These are phyloP conservation scores for Macrophomina tecta DNA, from an alignment of 2,329 filamentous ascomycete genomes.

Conservation along the genomic window DNA sequence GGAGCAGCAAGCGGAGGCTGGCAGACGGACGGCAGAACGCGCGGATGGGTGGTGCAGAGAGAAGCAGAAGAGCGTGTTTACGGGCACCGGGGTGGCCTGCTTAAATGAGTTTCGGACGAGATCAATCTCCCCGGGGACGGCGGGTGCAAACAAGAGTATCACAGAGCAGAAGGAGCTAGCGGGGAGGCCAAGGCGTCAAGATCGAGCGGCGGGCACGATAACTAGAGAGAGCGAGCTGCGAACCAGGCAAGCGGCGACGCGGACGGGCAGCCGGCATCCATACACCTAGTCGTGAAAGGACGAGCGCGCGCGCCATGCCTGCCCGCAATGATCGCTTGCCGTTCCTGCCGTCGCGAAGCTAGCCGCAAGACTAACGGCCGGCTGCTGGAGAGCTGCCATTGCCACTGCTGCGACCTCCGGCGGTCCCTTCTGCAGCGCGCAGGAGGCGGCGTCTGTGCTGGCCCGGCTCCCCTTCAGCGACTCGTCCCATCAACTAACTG, in stretches of 20 bases:
- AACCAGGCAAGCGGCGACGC: conserved; percentile 11
- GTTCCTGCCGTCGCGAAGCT: conserved; percentile 8
- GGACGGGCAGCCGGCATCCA: conserved; percentile 1
- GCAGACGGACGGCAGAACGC: conserved; percentile 3
- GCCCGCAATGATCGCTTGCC: conserved; percentile 8
- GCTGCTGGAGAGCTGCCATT: neutral
- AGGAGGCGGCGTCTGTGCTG: conserved; percentile 19
- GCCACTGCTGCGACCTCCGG: conserved; percentile 7
- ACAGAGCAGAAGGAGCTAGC: conserved; percentile 29
- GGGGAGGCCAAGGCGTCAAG: conserved; percentile 12
- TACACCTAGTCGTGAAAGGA: neutral
- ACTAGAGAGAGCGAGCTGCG: conserved; percentile 10
- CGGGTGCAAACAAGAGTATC: conserved; percentile 27
- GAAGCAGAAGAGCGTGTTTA: conserved; percentile 11
- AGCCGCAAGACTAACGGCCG: neutral
- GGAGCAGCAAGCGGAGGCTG: conserved; percentile 5
- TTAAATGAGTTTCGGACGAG: conserved; percentile 28
- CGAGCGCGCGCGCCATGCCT: conserved; percentile 11
- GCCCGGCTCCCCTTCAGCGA: conserved; percentile 5
- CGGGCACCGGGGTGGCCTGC: conserved; percentile 17
- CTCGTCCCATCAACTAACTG: neutral
- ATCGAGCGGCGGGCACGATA: conserved; percentile 21
- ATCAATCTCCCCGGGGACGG: conserved; percentile 25
- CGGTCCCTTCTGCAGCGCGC: conserved; percentile 3
- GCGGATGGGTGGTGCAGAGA: conserved; percentile 21